Evolutionary conservation across 176 grass and related monocot species (phyloP), one percentile per base, ranked within the genome.

Genomic region (Pontederia paniculata): DNA sequence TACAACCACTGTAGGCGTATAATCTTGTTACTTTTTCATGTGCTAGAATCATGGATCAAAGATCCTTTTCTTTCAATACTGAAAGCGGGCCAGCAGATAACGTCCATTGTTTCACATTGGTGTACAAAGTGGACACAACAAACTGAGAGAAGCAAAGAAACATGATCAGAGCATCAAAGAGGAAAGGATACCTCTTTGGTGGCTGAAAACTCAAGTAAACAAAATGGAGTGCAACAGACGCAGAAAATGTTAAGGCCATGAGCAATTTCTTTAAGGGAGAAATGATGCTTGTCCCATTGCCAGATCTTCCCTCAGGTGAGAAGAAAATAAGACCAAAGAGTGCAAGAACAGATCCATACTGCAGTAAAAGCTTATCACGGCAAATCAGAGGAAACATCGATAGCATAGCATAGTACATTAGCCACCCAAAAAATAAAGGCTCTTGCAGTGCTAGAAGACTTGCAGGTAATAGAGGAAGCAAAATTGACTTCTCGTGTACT

Each of bases 401-500:
- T 60, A 97, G 75, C 80, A 97, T 71, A 17, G 77, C 70, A 81
- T 81, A 97, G 63, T 90, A 73, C 2, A 55, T 78, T 55, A 97
- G 79, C 80, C 85, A 97, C 71, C 79, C 77, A 56, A 84, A 87
- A 52, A 97, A 28, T 21, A 58, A 74, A 70, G 86, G 74, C 60
- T 97, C 91, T 74, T 84, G 60, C 31, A 84, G 74, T 56, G 67
- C 83, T 76, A 97, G 73, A 71, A 90, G 77, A 66, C 86, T 90
- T 69, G 82, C 86, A 43, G 86, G 86, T 73, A 97, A 90, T 66
- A 97, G 71, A 72, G 91, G 91, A 25, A 97, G 80, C 74, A 97
- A 67, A 70, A 97, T 97, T 66, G 91, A 97, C 79, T 97, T 97
- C 77, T 97, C 91, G 42, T 97, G 91, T 54, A 97, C 91, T 90